These are phyloP conservation scores for Remersonia thermophila DNA, from an alignment of 2,329 filamentous ascomycete genomes.

Conservation along the genomic window DNA sequence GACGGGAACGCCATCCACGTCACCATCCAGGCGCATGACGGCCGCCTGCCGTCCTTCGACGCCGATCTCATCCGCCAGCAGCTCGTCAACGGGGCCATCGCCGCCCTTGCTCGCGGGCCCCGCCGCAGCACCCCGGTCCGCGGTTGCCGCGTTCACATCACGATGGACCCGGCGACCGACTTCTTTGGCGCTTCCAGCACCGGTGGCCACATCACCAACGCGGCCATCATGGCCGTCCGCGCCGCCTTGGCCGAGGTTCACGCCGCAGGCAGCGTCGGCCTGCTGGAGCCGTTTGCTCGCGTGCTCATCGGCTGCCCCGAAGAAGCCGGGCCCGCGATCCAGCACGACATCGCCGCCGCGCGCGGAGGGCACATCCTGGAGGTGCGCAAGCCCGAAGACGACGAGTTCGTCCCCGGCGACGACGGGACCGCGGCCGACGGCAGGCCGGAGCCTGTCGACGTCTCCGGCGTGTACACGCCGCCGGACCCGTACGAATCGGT, in stretches of 20 bases:
- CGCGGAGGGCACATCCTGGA: slow-evolving; percentile 67
- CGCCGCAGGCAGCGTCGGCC: slow-evolving; percentile 39
- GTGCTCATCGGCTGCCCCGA: slow-evolving; percentile 81
- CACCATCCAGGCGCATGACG: slow-evolving; percentile 39
- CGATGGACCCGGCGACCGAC: slow-evolving; percentile 52
- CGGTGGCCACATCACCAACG: slow-evolving; percentile 55
- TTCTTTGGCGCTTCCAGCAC: slow-evolving; percentile 59
- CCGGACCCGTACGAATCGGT: slow-evolving; percentile 65
- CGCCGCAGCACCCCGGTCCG: slow-evolving; percentile 70
- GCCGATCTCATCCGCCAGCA: slow-evolving; percentile 40
- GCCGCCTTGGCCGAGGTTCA: slow-evolving; percentile 53
- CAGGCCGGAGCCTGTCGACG: slow-evolving; percentile 42
- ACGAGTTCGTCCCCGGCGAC: slow-evolving; percentile 5
- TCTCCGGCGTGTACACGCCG: slow-evolving; percentile 69
- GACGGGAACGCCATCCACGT: slow-evolving; percentile 61
- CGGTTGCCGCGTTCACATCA: slow-evolving; percentile 57
- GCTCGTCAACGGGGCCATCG: slow-evolving; percentile 68
- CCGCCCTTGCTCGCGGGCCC: slow-evolving; percentile 75
- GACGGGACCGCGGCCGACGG: slow-evolving; percentile 14
- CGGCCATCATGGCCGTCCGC: slow-evolving; percentile 51
- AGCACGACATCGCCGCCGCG: slow-evolving; percentile 66
- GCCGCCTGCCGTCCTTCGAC: slow-evolving; percentile 30
- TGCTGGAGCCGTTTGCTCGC: slow-evolving; percentile 92
- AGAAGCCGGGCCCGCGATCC: slow-evolving; percentile 63
- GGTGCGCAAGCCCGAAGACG: slow-evolving; percentile 42